phyloP scores from a whole-genome alignment of 768 basidiomycete species.

The Sarcodon aspratus region DNA sequence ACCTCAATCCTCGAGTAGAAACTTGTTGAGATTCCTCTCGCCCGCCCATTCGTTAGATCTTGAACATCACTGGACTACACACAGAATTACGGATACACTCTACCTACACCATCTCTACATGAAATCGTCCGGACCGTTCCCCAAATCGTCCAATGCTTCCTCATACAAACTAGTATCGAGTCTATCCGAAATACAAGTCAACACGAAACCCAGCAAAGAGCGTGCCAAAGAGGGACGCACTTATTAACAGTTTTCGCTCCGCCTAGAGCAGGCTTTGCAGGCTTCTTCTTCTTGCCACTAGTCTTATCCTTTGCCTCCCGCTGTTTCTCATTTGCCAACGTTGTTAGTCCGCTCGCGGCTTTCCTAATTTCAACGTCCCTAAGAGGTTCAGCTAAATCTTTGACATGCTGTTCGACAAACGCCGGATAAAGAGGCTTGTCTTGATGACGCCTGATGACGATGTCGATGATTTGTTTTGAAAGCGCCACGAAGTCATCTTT shows the following conservation, averaged over 20 bases:
- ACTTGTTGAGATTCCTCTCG: too few species aligned
- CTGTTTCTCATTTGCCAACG: slow-evolving; percentile 92
- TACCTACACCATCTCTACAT: slow-evolving; percentile 51
- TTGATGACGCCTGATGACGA: slow-evolving; percentile 69
- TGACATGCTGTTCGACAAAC: slow-evolving; percentile 79
- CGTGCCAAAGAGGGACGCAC: slow-evolving; percentile 24
- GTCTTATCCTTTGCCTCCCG: slow-evolving; percentile 79
- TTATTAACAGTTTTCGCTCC: slow-evolving; percentile 54
- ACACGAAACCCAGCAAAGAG: slow-evolving; percentile 1
- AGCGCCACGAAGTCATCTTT: slow-evolving; percentile 80
- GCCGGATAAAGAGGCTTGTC: slow-evolving; percentile 70
- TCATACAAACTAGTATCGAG: slow-evolving; percentile 76
- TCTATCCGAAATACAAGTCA: slow-evolving; percentile 25
- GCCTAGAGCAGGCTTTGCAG: slow-evolving; percentile 67
- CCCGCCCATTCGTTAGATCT: too few species aligned
- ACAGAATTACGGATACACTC: too few species aligned
- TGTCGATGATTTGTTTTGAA: slow-evolving; percentile 63
- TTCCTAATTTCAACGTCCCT: slow-evolving; percentile 91
- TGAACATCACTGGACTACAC: too few species aligned
- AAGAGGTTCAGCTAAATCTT: slow-evolving; percentile 63
- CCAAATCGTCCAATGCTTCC: slow-evolving; percentile 86
- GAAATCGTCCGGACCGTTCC: slow-evolving; percentile 67
- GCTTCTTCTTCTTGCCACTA: slow-evolving; percentile 89
- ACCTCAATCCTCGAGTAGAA: too few species aligned
- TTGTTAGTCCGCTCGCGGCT: slow-evolving; percentile 71